Evolutionary conservation across 495 filamentous ascomycete species (phyloP).

Genomic region (Neurospora sublineolata): DNA sequence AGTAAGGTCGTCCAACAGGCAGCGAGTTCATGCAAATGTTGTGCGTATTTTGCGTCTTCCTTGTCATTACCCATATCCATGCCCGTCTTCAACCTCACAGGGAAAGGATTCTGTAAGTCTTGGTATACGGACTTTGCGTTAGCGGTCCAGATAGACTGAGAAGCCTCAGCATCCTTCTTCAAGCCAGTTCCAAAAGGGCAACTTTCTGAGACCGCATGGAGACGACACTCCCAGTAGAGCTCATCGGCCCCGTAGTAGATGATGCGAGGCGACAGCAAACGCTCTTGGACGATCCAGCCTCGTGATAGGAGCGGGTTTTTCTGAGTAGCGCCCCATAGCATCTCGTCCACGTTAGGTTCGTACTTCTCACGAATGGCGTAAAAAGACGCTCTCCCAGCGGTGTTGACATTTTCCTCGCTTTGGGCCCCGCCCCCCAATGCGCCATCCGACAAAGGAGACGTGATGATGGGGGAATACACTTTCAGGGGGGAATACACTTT

Average conservation of each 20-base stretch:
- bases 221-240: conserved; percentile 7
- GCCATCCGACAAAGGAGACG: not conserved
- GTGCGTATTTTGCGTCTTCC: not conserved
- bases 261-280: conserved; percentile 3
- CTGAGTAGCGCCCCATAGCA: not conserved
- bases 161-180: not conserved
- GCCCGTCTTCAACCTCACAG: not conserved
- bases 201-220: not conserved
- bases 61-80: not conserved
- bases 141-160: not conserved
- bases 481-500: not conserved
- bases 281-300: conserved; percentile 9
- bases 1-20: not conserved
- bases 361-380: not conserved
- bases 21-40: not conserved
- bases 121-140: not conserved
- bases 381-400: not conserved
- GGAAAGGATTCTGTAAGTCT: not conserved
- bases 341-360: not conserved
- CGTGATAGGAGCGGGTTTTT: conserved; percentile 3
- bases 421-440: no score
- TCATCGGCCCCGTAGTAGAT: conserved; percentile 6
- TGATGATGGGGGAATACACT: not conserved
- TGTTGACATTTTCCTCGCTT: not conserved
- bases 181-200: not conserved